Percentiles rank a stretch among this genome's conserved stretches.
Conservation (phyloP, 73 alveolate species). For the Durusdinium trenchii region DNA sequence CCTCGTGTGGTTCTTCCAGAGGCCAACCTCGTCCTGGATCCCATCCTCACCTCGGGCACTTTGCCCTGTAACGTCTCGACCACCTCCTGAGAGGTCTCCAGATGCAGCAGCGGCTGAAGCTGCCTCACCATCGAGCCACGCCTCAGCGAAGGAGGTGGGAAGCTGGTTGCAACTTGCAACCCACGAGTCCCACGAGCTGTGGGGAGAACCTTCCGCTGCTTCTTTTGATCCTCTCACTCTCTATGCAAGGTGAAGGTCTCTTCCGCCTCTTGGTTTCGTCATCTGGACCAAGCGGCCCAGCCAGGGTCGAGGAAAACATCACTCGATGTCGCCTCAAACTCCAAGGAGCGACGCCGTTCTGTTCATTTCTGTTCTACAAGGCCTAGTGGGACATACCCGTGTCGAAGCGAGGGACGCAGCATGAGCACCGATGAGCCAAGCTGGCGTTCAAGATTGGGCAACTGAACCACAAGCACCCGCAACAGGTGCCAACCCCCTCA, state of each 20-base stretch:
- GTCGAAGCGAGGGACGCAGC: no score
- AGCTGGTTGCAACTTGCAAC: background rate
- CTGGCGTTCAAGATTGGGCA: no score
- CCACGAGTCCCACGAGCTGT: background rate
- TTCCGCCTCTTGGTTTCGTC: background rate
- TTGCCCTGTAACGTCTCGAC: background rate
- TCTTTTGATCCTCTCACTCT: no score
- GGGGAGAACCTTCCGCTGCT: background rate
- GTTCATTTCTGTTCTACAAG: no score
- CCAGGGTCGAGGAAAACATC: slow-evolving; percentile 25
- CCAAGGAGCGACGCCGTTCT: no score
- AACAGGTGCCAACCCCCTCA: no score
- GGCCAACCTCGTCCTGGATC: no score
- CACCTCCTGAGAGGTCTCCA: slow-evolving; percentile 1
- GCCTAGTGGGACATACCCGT: no score
- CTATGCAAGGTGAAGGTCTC: no score
- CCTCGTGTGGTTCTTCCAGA: no score
- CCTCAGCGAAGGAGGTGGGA: background rate
- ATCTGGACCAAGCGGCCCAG: slow-evolving; percentile 9
- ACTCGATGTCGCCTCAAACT: slow-evolving; percentile 5
- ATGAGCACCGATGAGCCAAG: no score
- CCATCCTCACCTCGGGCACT: background rate
- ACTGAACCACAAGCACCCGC: no score
- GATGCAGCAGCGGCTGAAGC: background rate
- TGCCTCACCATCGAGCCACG: slow-evolving; percentile 32